Evolutionary conservation across 2,329 filamentous ascomycete genomes (phyloP), one percentile per base, ranked within the genome.

Genomic region (Rhytidhysteron rufulum): DNA sequence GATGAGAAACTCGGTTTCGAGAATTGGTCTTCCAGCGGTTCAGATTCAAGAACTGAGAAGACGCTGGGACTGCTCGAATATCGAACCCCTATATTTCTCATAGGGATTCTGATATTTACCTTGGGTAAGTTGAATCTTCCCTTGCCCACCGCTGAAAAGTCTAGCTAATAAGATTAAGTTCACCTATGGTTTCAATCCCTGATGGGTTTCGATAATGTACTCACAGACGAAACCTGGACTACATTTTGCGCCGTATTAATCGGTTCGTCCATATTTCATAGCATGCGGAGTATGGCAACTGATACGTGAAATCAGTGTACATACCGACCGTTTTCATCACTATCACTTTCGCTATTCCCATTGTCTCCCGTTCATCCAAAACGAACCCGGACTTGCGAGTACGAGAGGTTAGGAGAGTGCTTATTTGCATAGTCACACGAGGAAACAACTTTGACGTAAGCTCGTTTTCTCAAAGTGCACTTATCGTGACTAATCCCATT

Each of bases 31-130:
- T n/a, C n/a, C n/a, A n/a, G n/a, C n/a, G n/a, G n/a, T n/a, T n/a
- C n/a, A n/a, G n/a, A n/a, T n/a, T n/a, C n/a, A n/a, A n/a, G n/a
- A n/a, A n/a, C n/a, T n/a, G n/a, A n/a, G n/a, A n/a, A n/a, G n/a
- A n/a, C n/a, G n/a, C n/a, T n/a, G n/a, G n/a, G n/a, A n/a, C n/a
- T 25, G 20, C 34, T 36, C 27, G 19, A 36, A 24, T 36, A 36
- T 15, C 24, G 27, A 20, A 24, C 20, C 20, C n/a, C 27, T 15
- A 36, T 36, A n/a, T 36, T 20, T 24, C 34, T 22, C 2, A 15
- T 36, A n/a, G 34, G 34, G 4, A 8, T 36, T n/a, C 15, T 20
- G n/a, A 15, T 21, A n/a, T 36, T 20, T 22, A 24, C 27, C 19
- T 24, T 36, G 9, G 7, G 34, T 36, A 24, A 36, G 34, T n/a